phyloP scores from a whole-genome alignment of 768 basidiomycete species.

The Boletus bicolor region DNA sequence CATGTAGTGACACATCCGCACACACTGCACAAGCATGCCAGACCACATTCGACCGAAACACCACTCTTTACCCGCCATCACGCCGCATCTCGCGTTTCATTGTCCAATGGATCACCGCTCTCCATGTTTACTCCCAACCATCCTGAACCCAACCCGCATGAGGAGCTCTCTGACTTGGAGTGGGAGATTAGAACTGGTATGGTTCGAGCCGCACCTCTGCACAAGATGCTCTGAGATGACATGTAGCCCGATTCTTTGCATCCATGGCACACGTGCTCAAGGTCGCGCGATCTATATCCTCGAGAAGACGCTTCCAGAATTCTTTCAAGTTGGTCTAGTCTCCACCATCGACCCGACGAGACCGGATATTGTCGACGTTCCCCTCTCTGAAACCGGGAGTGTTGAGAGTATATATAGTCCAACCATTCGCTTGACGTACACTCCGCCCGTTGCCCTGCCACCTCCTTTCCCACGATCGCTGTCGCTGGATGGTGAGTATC shows the following conservation, averaged over 20 bases:
- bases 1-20: background rate
- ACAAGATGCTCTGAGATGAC: constrained; percentile 32
- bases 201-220: constrained; percentile 10
- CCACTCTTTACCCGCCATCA: constrained; percentile 18
- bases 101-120: constrained; percentile 11
- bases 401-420: constrained; percentile 59
- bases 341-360: constrained; percentile 48
- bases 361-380: constrained; percentile 28
- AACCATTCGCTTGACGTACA: constrained; percentile 60
- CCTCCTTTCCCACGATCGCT: constrained; percentile 67
- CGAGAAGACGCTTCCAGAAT: constrained; percentile 65
- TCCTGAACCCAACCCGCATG: constrained; percentile 4
- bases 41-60: constrained; percentile 5
- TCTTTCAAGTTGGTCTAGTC: constrained; percentile 67
- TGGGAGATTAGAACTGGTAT: constrained; percentile 78
- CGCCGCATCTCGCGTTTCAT: background rate
- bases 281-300: constrained; percentile 71
- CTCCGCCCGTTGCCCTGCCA: constrained; percentile 63
- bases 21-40: background rate
- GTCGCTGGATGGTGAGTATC: constrained; percentile 60
- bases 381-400: constrained; percentile 29
- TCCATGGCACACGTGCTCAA: constrained; percentile 24
- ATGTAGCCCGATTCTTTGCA: constrained; percentile 1
- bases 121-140: constrained; percentile 26
- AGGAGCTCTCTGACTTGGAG: constrained; percentile 58